Percentiles rank a stretch among this genome's conserved stretches.
Conservation (phyloP, 1,139 yeast genomes). For the Blastobotrys proliferans region DNA sequence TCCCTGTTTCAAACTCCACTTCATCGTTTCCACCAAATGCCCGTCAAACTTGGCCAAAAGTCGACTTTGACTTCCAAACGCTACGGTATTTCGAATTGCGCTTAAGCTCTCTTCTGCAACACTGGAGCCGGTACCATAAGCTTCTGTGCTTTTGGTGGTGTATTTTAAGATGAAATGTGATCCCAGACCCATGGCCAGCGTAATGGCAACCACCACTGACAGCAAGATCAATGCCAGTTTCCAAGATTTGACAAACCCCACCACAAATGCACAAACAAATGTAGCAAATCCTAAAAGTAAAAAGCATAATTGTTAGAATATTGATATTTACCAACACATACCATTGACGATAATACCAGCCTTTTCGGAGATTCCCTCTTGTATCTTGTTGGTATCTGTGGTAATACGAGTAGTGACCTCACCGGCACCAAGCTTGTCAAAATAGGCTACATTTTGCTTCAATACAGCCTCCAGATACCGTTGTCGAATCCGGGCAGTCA, state of each 20-base stretch:
- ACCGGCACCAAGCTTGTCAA: conserved; percentile 44
- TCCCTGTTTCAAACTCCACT: conserved; percentile 31
- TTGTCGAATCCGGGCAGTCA: conserved; percentile 41
- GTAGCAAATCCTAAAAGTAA: conserved; percentile 27
- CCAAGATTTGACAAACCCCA: conserved; percentile 41
- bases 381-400: conserved; percentile 41
- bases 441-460: conserved; percentile 44
- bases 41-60: conserved; percentile 35
- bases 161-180: conserved; percentile 35
- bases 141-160: conserved; percentile 29
- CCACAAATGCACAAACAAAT: conserved; percentile 39
- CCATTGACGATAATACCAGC: conserved; percentile 40
- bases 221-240: conserved; percentile 38
- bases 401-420: conserved; percentile 44
- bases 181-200: conserved; percentile 29
- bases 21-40: conserved; percentile 30
- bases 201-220: conserved; percentile 36
- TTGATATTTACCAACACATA: conserved; percentile 14
- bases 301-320: conserved; percentile 13
- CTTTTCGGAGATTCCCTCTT: conserved; percentile 45
- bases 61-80: conserved; percentile 42
- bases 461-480: conserved; percentile 38
- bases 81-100: conserved; percentile 41
- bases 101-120: conserved; percentile 43
- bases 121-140: conserved; percentile 38